phyloP scores from a whole-genome alignment of 2,329 filamentous ascomycete species.

The Periconia macrospinosa region DNA sequence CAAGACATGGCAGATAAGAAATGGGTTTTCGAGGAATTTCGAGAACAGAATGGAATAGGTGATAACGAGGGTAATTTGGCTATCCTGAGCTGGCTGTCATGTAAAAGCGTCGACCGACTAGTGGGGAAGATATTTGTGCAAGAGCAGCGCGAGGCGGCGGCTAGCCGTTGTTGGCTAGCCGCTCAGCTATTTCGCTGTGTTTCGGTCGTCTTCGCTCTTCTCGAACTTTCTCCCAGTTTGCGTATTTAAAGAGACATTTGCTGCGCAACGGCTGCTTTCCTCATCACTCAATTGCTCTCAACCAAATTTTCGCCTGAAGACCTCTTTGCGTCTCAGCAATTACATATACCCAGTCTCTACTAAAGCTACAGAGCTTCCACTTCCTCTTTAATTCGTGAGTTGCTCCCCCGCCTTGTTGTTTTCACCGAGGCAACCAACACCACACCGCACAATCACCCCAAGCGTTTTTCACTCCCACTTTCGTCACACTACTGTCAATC shows the following conservation, averaged over 20 bases:
- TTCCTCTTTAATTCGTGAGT: constrained; percentile 8
- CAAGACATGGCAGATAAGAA: too few species aligned
- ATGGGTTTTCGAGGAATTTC: too few species aligned
- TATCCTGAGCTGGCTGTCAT: too few species aligned
- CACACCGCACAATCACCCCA: background rate
- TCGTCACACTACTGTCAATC: constrained; percentile 9
- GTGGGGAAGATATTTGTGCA: too few species aligned
- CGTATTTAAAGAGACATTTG: too few species aligned
- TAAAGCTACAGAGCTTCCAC: constrained; percentile 9
- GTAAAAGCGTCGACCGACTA: too few species aligned
- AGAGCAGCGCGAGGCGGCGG: too few species aligned
- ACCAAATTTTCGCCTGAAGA: constrained; percentile 17
- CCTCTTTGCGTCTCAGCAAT: constrained; percentile 19
- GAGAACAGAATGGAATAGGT: too few species aligned
- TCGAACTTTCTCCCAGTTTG: background rate
- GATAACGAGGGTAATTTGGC: too few species aligned
- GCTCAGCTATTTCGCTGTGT: too few species aligned
- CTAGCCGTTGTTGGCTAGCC: too few species aligned
- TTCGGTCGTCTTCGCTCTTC: too few species aligned
- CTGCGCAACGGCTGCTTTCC: constrained; percentile 10
- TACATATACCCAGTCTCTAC: constrained; percentile 10
- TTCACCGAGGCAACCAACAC: background rate
- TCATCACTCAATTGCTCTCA: constrained; percentile 26
- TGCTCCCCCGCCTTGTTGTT: background rate
- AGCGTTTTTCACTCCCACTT: background rate